Percentiles rank a stretch among this genome's conserved stretches.
These are phyloP conservation scores for Aspergillus terreus DNA, from an alignment of 2,329 filamentous ascomycete species.

Conservation along the genomic window DNA sequence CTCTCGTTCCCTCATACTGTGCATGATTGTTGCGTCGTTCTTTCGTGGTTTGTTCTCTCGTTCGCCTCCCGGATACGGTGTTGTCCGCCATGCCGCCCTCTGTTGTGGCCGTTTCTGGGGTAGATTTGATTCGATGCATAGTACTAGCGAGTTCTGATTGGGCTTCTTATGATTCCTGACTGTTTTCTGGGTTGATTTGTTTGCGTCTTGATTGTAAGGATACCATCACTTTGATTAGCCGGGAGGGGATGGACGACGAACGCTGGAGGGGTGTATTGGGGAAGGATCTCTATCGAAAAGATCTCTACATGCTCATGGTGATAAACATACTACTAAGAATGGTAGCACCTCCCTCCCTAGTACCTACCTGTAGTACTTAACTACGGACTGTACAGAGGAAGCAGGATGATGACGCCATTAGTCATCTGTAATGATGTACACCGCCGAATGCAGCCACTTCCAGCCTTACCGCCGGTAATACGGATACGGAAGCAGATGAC, in stretches of 20 bases:
- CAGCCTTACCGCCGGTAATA: not conserved
- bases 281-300: no score
- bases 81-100: conserved; percentile 13
- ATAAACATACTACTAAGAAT: no score
- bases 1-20: not conserved
- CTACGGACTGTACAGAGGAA: no score
- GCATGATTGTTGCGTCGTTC: conserved; percentile 4
- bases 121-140: conserved; percentile 24
- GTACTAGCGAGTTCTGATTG: conserved; percentile 20
- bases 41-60: not conserved
- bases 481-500: conserved; percentile 10
- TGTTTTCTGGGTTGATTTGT: conserved; percentile 8
- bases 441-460: conserved; percentile 20
- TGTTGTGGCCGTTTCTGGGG: conserved; percentile 12
- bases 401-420: no score
- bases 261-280: no score
- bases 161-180: conserved; percentile 5
- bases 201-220: conserved; percentile 6
- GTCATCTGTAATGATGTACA: conserved; percentile 6
- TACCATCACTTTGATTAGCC: conserved; percentile 5
- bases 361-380: no score
- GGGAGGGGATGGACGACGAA: not conserved
- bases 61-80: conserved; percentile 14
- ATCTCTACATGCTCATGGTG: no score
- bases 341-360: no score